Evolutionary conservation across 2,329 filamentous ascomycete species (phyloP).

Genomic region (Boeremia exigua): DNA sequence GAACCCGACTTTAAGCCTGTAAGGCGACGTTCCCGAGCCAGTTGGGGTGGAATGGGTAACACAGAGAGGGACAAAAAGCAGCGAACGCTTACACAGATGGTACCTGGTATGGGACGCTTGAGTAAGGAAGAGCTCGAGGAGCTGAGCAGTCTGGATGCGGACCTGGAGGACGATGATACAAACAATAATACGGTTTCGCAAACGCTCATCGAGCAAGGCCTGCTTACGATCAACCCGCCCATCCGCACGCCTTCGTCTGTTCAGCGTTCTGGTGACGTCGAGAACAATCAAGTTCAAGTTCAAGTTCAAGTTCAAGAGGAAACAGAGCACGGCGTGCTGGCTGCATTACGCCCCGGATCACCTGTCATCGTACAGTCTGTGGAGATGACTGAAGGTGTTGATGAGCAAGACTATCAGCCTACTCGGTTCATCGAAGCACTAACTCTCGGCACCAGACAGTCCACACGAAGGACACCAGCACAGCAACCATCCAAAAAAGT

Average conservation of each 20-base stretch:
- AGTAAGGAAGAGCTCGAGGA: conserved; percentile 17
- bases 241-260: background rate
- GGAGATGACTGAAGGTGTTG: conserved; percentile 8
- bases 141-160: conserved; percentile 22
- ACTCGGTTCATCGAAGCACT: conserved; percentile 38
- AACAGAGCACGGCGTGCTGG: background rate
- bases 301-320: background rate
- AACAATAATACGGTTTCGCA: conserved; percentile 23
- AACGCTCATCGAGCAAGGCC: conserved; percentile 26
- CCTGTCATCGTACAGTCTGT: background rate
- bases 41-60: conserved; percentile 23
- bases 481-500: background rate
- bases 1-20: conserved; percentile 36
- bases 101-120: conserved; percentile 31
- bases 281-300: background rate
- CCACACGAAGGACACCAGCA: conserved; percentile 5
- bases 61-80: conserved; percentile 31
- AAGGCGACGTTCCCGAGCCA: conserved; percentile 26
- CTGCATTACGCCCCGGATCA: background rate
- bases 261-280: background rate
- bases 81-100: conserved; percentile 45
- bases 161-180: conserved; percentile 19
- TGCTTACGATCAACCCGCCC: background rate
- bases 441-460: conserved; percentile 17
- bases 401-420: conserved; percentile 35